Evolutionary conservation across 768 basidiomycete genomes (phyloP).

Genomic region (Calocybe indica): DNA sequence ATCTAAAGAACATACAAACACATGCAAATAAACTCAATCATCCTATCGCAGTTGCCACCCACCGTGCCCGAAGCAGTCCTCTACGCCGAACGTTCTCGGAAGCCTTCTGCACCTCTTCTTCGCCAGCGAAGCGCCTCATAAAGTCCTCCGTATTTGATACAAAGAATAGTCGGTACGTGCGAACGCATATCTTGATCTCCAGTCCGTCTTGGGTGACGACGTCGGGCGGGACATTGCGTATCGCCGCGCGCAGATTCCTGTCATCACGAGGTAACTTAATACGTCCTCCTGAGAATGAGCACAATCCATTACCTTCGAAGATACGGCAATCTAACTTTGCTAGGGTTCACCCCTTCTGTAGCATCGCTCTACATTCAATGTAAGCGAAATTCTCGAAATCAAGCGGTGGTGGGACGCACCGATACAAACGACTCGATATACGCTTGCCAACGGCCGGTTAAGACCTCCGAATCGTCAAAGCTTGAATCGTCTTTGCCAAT

Average conservation of each 20-base stretch:
- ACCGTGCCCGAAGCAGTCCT: slow-evolving; percentile 23
- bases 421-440: slow-evolving; percentile 77
- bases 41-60: slow-evolving; percentile 17
- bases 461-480: slow-evolving; percentile 69
- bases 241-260: slow-evolving; percentile 34
- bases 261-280: neutral
- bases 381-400: neutral
- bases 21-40: neutral
- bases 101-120: slow-evolving; percentile 32
- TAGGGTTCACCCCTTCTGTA: slow-evolving; percentile 46
- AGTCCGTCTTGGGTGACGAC: slow-evolving; percentile 52
- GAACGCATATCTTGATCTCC: slow-evolving; percentile 81
- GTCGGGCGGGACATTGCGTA: slow-evolving; percentile 33
- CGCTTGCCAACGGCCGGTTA: slow-evolving; percentile 72
- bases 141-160: slow-evolving; percentile 65
- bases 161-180: slow-evolving; percentile 79
- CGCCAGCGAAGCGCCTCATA: slow-evolving; percentile 40
- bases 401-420: slow-evolving; percentile 26
- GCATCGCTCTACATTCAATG: slow-evolving; percentile 39
- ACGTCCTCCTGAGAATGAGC: neutral
- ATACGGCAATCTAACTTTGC: slow-evolving; percentile 52
- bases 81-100: slow-evolving; percentile 22
- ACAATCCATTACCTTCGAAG: slow-evolving; percentile 49
- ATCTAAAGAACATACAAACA: slow-evolving; percentile 6
- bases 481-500: slow-evolving; percentile 76